phyloP scores from a whole-genome alignment of 257 asterid genomes.

The Solanum medicagineum region DNA sequence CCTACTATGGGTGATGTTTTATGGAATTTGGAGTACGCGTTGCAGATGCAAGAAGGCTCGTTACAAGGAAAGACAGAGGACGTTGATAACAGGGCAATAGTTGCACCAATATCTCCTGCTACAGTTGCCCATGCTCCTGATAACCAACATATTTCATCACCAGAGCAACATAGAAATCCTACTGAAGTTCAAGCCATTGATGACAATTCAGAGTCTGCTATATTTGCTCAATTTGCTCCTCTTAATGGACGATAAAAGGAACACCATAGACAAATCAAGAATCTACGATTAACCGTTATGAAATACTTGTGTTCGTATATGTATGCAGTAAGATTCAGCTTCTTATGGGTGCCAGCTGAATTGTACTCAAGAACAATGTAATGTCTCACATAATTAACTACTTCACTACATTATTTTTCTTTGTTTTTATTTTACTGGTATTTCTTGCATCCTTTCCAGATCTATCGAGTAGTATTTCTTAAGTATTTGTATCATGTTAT shows the following conservation, averaged over 20 bases:
- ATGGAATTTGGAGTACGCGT: slow-evolving; percentile 15
- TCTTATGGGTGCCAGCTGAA: neutral
- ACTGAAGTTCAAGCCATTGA: slow-evolving; percentile 13
- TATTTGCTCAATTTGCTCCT: slow-evolving; percentile 52
- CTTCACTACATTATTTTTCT: neutral
- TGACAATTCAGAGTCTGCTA: slow-evolving; percentile 53
- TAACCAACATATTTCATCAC: neutral
- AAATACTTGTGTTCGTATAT: neutral
- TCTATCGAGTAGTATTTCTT: neutral
- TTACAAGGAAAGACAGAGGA: slow-evolving; percentile 7
- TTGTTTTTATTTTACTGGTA: neutral
- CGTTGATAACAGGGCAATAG: neutral
- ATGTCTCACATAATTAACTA: neutral
- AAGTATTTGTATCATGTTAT: neutral
- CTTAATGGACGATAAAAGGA: slow-evolving; percentile 30
- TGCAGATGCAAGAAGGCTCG: slow-evolving; percentile 18
- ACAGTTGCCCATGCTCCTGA: neutral
- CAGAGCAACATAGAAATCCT: neutral
- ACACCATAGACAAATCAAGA: neutral
- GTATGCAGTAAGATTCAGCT: neutral
- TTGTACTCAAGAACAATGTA: neutral
- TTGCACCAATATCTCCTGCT: neutral
- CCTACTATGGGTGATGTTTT: slow-evolving; percentile 16
- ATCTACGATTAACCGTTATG: neutral
- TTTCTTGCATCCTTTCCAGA: neutral